phyloP scores from a whole-genome alignment of 306 rosid genomes.

The Nissolia schottii region DNA sequence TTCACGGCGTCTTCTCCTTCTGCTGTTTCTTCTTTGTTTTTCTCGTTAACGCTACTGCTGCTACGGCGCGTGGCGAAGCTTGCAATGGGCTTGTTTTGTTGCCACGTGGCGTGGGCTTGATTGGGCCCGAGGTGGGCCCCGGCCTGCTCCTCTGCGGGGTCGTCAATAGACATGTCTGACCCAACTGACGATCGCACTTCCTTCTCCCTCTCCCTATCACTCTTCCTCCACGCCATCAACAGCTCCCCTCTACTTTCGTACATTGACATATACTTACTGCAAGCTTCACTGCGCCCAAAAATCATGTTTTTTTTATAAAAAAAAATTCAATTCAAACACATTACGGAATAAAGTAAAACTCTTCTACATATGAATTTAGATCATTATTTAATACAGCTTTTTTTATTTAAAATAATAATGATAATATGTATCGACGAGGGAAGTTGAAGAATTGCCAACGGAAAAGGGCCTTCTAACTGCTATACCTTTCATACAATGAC shows the following conservation, averaged over 20 bases:
- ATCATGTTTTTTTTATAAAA: background rate
- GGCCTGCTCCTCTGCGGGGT: slow-evolving; percentile 50
- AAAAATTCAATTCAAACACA: background rate
- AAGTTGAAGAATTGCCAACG: background rate
- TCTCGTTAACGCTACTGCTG: slow-evolving; percentile 28
- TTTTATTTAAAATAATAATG: background rate
- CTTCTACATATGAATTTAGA: background rate
- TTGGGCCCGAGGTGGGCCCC: slow-evolving; percentile 30
- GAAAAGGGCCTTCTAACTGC: slow-evolving; percentile 28
- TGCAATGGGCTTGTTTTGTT: slow-evolving; percentile 39
- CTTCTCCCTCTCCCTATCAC: slow-evolving; percentile 49
- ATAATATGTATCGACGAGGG: too few relatives aligned
- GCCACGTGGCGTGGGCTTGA: slow-evolving; percentile 47
- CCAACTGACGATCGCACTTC: slow-evolving; percentile 69
- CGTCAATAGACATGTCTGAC: slow-evolving; percentile 96
- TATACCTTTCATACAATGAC: slow-evolving; percentile 26
- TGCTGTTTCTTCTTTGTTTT: slow-evolving; percentile 40
- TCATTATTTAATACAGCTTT: background rate
- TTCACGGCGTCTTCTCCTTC: background rate
- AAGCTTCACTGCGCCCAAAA: slow-evolving; percentile 68
- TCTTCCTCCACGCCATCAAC: slow-evolving; percentile 49
- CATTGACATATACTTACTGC: slow-evolving; percentile 53
- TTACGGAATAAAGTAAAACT: background rate
- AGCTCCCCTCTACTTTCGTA: slow-evolving; percentile 71
- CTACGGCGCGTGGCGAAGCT: slow-evolving; percentile 30